Percentiles rank a stretch among this genome's conserved stretches.
phyloP scores from a whole-genome alignment of 306 rosid species.

The Spatholobus suberectus region DNA sequence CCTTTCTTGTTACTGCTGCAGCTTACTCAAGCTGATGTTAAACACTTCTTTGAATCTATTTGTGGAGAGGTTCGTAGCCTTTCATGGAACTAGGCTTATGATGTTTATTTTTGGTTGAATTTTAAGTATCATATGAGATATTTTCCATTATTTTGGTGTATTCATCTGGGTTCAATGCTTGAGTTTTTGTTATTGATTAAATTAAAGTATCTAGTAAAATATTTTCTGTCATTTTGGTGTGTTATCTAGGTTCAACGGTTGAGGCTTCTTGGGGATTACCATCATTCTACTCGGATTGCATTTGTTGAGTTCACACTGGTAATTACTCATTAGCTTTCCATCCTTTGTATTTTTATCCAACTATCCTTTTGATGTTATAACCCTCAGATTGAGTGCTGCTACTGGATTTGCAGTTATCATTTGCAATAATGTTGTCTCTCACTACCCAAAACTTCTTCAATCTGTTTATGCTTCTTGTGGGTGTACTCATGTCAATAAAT shows the following conservation, averaged over 20 bases:
- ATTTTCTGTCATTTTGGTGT: slow-evolving; percentile 31
- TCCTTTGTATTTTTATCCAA: slow-evolving; percentile 16
- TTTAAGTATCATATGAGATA: slow-evolving; percentile 29
- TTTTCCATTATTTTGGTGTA: slow-evolving; percentile 17
- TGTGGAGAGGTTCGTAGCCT: slow-evolving; percentile 91
- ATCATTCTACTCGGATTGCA: slow-evolving; percentile 95
- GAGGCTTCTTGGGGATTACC: slow-evolving; percentile 98
- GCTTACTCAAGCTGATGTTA: slow-evolving; percentile 97
- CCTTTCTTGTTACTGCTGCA: slow-evolving; percentile 44
- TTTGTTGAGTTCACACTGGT: slow-evolving; percentile 92
- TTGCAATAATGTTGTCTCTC: background rate
- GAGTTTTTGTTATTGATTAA: slow-evolving; percentile 38
- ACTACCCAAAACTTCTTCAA: background rate
- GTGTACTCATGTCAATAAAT: background rate
- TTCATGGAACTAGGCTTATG: slow-evolving; percentile 6
- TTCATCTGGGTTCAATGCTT: slow-evolving; percentile 64
- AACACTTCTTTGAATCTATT: slow-evolving; percentile 84
- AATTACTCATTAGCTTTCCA: slow-evolving; percentile 34
- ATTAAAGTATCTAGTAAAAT: slow-evolving; percentile 28
- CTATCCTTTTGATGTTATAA: slow-evolving; percentile 20
- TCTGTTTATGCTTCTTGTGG: slow-evolving; percentile 8
- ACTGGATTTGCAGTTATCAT: slow-evolving; percentile 23
- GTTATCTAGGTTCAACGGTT: slow-evolving; percentile 80
- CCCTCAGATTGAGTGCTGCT: slow-evolving; percentile 10
- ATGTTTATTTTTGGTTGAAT: slow-evolving; percentile 22